Conservation (phyloP, 2,329 filamentous ascomycete species). For the Chaetomium olivaceum region DNA sequence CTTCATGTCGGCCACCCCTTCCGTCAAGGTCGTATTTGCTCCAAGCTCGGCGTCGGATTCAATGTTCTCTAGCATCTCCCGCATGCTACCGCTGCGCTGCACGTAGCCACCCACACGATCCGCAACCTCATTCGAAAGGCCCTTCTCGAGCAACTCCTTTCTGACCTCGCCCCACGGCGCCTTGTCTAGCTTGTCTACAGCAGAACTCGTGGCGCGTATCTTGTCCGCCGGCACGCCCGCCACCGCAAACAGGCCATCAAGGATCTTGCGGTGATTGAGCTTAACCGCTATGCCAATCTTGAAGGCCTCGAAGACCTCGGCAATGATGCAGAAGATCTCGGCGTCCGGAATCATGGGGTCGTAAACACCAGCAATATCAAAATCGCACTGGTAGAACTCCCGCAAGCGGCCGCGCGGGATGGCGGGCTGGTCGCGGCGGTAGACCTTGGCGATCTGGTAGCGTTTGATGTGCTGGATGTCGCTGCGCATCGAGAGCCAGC, state of each 20-base stretch:
- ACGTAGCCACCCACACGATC: conserved; percentile 12
- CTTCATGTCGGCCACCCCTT: conserved; percentile 69
- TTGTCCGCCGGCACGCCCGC: conserved; percentile 7
- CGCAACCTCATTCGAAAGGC: conserved; percentile 5
- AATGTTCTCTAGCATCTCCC: conserved; percentile 69
- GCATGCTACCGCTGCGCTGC: conserved; percentile 2
- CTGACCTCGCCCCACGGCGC: conserved; percentile 11
- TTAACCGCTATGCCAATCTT: not conserved
- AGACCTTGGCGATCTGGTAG: conserved; percentile 9
- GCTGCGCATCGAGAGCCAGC: conserved; percentile 11
- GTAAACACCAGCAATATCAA: conserved; percentile 12
- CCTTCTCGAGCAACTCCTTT: conserved; percentile 10
- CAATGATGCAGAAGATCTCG: not conserved
- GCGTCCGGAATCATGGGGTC: conserved; percentile 14
- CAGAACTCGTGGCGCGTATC: not conserved
- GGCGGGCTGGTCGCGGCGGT: conserved; percentile 17
- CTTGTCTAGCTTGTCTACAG: conserved; percentile 15
- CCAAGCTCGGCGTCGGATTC: conserved; percentile 65
- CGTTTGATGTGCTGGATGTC: conserved; percentile 13
- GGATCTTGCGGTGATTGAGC: conserved; percentile 7
- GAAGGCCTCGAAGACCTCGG: conserved; percentile 3
- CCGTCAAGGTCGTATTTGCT: conserved; percentile 71
- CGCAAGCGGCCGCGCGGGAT: conserved; percentile 10
- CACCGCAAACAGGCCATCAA: conserved; percentile 6
- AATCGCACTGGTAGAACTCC: conserved; percentile 15